Evolutionary conservation across 495 filamentous ascomycete genomes (phyloP).

Genomic region (Penicillium longicatenatum): DNA sequence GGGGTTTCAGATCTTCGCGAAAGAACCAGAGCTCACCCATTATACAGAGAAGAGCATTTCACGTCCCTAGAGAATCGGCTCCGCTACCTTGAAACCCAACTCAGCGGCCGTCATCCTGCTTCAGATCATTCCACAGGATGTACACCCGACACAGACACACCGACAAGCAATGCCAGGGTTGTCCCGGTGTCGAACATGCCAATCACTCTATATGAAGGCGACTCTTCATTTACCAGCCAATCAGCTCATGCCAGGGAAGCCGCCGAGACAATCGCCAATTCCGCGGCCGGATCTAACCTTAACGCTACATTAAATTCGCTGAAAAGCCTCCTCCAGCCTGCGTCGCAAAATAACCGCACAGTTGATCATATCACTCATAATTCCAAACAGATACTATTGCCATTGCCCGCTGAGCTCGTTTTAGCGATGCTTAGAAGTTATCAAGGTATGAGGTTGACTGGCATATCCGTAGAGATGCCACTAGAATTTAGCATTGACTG

Average conservation of each 20-base stretch:
- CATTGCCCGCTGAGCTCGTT: conserved; percentile 13
- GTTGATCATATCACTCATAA: neutral
- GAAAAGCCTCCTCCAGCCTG: conserved; percentile 8
- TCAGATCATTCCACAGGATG: neutral
- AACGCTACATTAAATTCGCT: conserved; percentile 8
- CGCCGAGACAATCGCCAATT: conserved; percentile 7
- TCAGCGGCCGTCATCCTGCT: neutral
- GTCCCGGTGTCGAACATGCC: conserved; percentile 1
- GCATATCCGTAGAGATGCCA: neutral
- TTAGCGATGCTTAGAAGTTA: conserved; percentile 11
- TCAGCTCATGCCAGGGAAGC: conserved; percentile 13
- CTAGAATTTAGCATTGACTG: neutral
- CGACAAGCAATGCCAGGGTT: neutral
- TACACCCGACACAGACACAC: neutral
- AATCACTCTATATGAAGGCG: conserved; percentile 11
- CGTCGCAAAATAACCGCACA: conserved; percentile 2
- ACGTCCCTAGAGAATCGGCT: conserved; percentile 2
- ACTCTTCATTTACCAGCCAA: conserved; percentile 17
- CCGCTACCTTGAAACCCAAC: neutral
- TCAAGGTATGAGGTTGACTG: conserved; percentile 6
- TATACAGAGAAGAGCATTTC: neutral
- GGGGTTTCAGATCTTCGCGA: neutral
- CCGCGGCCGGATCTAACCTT: conserved; percentile 1
- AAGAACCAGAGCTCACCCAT: neutral
- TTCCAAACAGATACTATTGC: neutral